These are phyloP conservation scores for Dothideomycetes sp. DNA, from an alignment of 2,329 filamentous ascomycete genomes.

Conservation along the genomic window DNA sequence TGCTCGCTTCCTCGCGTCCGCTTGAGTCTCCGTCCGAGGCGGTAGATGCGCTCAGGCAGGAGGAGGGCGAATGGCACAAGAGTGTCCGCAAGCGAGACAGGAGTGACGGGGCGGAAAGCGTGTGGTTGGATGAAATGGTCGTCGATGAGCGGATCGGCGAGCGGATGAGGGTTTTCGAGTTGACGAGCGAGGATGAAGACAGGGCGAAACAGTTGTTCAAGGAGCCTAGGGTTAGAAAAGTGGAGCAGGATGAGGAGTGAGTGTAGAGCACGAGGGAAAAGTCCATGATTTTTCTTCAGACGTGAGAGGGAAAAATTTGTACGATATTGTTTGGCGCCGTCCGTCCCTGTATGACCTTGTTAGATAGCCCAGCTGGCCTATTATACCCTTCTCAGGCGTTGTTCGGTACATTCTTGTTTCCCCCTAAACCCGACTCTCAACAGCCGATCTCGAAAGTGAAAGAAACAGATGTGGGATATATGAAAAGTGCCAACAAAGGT, in stretches of 20 bases:
- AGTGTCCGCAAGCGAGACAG: conserved; percentile 50
- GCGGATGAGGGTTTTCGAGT: conserved; percentile 71
- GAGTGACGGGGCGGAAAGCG: conserved; percentile 42
- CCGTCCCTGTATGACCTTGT: too few species aligned
- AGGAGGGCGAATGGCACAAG: conserved; percentile 79
- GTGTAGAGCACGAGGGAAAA: too few species aligned
- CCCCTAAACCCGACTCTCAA: too few species aligned
- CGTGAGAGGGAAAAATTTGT: too few species aligned
- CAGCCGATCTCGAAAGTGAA: too few species aligned
- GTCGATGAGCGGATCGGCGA: conserved; percentile 64
- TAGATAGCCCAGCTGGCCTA: too few species aligned
- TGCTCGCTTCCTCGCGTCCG: conserved; percentile 49
- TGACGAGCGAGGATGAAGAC: conserved; percentile 58
- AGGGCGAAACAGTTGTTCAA: conserved; percentile 38
- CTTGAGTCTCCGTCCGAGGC: conserved; percentile 52
- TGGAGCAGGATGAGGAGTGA: background rate
- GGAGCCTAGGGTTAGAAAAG: background rate
- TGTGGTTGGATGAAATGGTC: conserved; percentile 65
- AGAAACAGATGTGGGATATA: too few species aligned
- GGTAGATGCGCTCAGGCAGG: conserved; percentile 49
- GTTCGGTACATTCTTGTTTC: too few species aligned
- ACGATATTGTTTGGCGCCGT: too few species aligned
- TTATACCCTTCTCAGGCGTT: too few species aligned
- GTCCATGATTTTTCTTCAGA: too few species aligned
- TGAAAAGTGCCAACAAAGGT: too few species aligned